phyloP scores from a whole-genome alignment of 1,284 basidiomycete genomes.

The Schizopora paradoxa region DNA sequence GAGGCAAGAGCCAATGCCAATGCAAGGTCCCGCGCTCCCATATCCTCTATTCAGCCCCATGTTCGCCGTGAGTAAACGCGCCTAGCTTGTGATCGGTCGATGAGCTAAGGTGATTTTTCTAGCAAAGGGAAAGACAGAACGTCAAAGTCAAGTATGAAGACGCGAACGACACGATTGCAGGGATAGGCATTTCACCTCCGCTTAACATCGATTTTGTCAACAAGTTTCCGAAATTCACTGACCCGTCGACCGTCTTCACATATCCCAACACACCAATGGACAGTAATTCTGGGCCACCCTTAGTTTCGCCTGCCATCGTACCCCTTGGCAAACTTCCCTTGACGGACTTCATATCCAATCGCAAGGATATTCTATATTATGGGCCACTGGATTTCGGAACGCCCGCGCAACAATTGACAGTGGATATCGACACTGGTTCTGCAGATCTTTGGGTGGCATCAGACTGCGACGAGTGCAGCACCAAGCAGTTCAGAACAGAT shows the following conservation, averaged over 20 bases:
- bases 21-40: too few relatives aligned
- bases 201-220: constrained; percentile 25
- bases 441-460: constrained; percentile 52
- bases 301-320: constrained; percentile 18
- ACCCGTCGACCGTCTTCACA: constrained; percentile 15
- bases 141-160: constrained; percentile 35
- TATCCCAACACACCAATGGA: background rate
- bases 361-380: constrained; percentile 47
- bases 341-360: constrained; percentile 33
- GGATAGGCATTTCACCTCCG: constrained; percentile 31
- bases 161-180: constrained; percentile 32
- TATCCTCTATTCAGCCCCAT: too few relatives aligned
- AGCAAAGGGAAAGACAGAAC: constrained; percentile 29
- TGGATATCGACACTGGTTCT: constrained; percentile 58
- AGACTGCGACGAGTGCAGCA: constrained; percentile 35
- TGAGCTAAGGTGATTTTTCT: background rate
- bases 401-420: constrained; percentile 37
- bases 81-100: too few relatives aligned
- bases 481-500: constrained; percentile 32
- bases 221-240: constrained; percentile 23
- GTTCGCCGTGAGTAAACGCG: too few relatives aligned
- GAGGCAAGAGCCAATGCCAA: too few relatives aligned
- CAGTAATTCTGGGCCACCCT: constrained; percentile 11
- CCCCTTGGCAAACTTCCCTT: constrained; percentile 29
- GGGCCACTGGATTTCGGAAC: constrained; percentile 44